Base-by-base conservation (phyloP, 2,329 filamentous ascomycete genomes). In the Dothistroma pini region DNA sequence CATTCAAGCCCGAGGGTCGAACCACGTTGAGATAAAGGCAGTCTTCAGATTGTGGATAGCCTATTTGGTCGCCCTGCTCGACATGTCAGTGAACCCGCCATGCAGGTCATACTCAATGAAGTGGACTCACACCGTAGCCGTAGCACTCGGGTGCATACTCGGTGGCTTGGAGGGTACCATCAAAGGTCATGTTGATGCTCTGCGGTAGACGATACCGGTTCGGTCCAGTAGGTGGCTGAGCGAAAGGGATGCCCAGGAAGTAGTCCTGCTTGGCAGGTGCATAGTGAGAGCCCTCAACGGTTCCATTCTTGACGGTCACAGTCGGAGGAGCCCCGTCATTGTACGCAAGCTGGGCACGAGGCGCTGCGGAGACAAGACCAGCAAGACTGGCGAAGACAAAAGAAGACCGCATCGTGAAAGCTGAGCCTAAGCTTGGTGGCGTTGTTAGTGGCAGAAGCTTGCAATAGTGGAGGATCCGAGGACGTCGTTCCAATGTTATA, bases 1-100 rank as follows among this genome's bases (percentile, higher is more conserved):
- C 74, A 35, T 72, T n/a, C n/a, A n/a, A 71, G 6, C 80, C 79
- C 9, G 80, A 73, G 0, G 84, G 84, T 3, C 85, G 79, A 29
- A 88, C 75, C 8, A 89, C 78, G 66, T 87, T 88, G 62, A 88
- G 74, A 50, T 83, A 85, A 4, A 88, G 76, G 63, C 86, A 88
- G 67, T 87, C 82, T 67, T 88, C 86, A 11, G 76, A 63, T 70
- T 76, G 72, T 63, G 75, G 62, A 70, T 79, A 63, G 62, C 69
- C 68, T 38, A 70, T 62, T 64, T 70, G 66, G 44, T 71, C 71
- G 22, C 66, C 64, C 66, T 68, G 41, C 6, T 6, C 11, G 25
- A 29, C 14, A n/a, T 5, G 21, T 58, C 16, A 49, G 47, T 49
- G 22, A 21, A 21, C 12, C 19, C 6, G 19, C 19, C n/a, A 8